Evolutionary conservation across 192 early-diverging fungal genomes (phyloP).

Genomic region (Mortierella alpina): DNA sequence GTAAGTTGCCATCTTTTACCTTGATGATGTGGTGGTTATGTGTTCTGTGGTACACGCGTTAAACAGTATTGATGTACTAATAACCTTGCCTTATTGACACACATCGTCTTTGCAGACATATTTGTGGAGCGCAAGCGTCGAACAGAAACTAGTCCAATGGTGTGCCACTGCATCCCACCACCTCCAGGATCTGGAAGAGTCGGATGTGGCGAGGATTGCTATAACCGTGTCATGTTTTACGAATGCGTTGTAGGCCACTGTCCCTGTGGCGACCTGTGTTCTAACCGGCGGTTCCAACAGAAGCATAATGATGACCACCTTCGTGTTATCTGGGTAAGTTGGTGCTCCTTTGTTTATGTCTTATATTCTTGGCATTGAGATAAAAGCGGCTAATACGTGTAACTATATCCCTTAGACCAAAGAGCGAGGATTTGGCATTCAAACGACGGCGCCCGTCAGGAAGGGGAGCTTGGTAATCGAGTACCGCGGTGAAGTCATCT

Average conservation of each 20-base stretch:
- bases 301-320: conserved; percentile 62
- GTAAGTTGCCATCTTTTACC: conserved; percentile 46
- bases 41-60: neutral
- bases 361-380: no score
- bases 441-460: conserved; percentile 61
- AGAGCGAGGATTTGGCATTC: conserved; percentile 78
- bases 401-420: conserved; percentile 56
- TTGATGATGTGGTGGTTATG: neutral
- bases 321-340: conserved; percentile 72
- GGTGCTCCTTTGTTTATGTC: neutral
- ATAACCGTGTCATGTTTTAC: conserved; percentile 81
- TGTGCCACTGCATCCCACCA: conserved; percentile 72
- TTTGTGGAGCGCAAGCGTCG: conserved; percentile 80
- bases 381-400: no score
- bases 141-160: conserved; percentile 55
- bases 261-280: conserved; percentile 74
- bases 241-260: conserved; percentile 78
- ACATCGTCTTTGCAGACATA: conserved; percentile 62
- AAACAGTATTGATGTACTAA: neutral
- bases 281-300: conserved; percentile 81
- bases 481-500: conserved; percentile 88
- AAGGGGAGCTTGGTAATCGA: conserved; percentile 76
- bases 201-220: conserved; percentile 78
- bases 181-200: conserved; percentile 61
- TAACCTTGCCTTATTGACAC: neutral